Conservation (phyloP, 305 asterid genomes). For the Fraxinus xanthoxyloides region DNA sequence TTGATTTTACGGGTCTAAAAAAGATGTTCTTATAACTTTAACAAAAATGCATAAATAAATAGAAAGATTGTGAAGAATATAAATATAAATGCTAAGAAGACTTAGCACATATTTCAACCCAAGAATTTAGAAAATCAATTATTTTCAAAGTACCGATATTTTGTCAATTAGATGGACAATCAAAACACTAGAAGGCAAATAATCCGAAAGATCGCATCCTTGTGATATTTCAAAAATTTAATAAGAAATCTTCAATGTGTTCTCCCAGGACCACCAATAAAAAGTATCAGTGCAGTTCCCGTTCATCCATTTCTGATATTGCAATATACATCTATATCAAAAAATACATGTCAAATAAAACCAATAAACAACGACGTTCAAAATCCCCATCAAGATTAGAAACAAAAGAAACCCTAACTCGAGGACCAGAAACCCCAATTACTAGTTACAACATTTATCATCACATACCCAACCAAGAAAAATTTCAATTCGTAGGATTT, state of each 20-base stretch:
- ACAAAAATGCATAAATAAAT: neutral
- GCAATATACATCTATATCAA: slow-evolving; percentile 18
- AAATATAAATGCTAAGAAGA: too few species aligned
- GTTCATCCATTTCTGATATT: slow-evolving; percentile 1
- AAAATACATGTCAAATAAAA: slow-evolving; percentile 12
- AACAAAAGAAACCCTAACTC: slow-evolving; percentile 9
- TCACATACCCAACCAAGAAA: slow-evolving; percentile 9
- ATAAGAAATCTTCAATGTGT: neutral
- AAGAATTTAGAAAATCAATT: neutral
- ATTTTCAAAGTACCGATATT: neutral
- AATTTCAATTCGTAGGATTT: slow-evolving; percentile 14
- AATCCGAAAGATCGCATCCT: slow-evolving; percentile 8
- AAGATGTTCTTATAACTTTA: neutral
- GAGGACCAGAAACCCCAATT: slow-evolving; percentile 26
- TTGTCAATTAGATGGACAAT: neutral
- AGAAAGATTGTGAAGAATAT: neutral
- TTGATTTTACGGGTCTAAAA: neutral
- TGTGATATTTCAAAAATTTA: neutral
- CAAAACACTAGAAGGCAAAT: neutral
- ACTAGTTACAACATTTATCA: slow-evolving; percentile 11
- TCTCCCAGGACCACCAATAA: slow-evolving; percentile 1
- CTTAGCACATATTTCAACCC: neutral
- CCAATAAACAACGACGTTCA: neutral
- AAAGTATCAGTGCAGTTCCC: neutral
- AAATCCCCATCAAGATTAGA: neutral